phyloP scores from a whole-genome alignment of 257 asterid genomes.

The Rhazya stricta region DNA sequence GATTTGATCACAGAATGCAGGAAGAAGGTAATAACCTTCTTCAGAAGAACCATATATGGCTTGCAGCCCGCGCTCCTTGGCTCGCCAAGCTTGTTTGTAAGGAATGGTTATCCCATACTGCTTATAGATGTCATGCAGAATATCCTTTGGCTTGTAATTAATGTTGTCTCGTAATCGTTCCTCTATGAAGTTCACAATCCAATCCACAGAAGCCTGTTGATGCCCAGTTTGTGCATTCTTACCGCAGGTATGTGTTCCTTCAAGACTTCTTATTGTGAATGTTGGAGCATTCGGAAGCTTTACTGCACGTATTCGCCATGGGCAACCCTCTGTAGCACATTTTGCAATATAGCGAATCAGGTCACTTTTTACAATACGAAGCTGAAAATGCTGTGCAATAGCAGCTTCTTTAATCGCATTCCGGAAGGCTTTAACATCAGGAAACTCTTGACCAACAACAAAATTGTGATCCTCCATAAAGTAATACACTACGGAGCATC shows the following conservation, averaged over 20 bases:
- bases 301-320: conserved; percentile 82
- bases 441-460: conserved; percentile 63
- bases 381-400: conserved; percentile 77
- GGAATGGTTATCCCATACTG: conserved; percentile 78
- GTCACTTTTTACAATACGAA: conserved; percentile 64
- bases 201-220: conserved; percentile 80
- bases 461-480: conserved; percentile 52
- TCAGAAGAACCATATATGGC: conserved; percentile 77
- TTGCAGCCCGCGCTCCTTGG: conserved; percentile 83
- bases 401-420: conserved; percentile 72
- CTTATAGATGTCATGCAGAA: conserved; percentile 52
- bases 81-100: conserved; percentile 86
- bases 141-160: conserved; percentile 78
- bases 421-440: conserved; percentile 69
- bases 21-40: conserved; percentile 71
- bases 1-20: conserved; percentile 61
- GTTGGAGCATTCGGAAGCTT: conserved; percentile 68
- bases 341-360: conserved; percentile 66
- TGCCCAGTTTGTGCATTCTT: conserved; percentile 60
- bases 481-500: conserved; percentile 2
- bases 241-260: conserved; percentile 57
- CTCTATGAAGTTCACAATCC: conserved; percentile 79
- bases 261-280: conserved; percentile 59
- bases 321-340: conserved; percentile 74
- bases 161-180: conserved; percentile 56